Evolutionary conservation across 306 rosid species (phyloP).

Genomic region (Glycine latifolia): DNA sequence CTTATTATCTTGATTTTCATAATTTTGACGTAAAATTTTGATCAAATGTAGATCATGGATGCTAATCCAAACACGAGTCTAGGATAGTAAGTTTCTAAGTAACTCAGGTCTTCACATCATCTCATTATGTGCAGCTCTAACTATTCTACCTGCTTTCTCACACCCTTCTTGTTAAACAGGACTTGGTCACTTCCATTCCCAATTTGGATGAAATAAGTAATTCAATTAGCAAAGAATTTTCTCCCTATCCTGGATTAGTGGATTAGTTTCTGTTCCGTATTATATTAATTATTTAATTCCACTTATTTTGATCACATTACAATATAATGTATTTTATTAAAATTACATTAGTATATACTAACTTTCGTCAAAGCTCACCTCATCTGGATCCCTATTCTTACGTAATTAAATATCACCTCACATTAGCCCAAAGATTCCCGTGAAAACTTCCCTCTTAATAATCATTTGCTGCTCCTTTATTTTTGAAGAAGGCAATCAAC

Average conservation of each 20-base stretch:
- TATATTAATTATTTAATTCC: background rate
- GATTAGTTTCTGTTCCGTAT: background rate
- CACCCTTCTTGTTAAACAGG: constrained; percentile 3
- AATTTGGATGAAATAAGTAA: background rate
- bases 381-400: background rate
- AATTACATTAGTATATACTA: background rate
- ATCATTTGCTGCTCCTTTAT: background rate
- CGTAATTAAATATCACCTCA: background rate
- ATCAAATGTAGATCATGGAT: no score
- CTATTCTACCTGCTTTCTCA: background rate
- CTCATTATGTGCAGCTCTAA: background rate
- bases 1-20: background rate
- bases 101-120: background rate
- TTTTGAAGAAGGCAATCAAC: background rate
- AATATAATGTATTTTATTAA: background rate
- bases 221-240: background rate
- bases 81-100: background rate
- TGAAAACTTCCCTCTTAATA: background rate
- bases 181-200: background rate
- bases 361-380: background rate
- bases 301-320: background rate
- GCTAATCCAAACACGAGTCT: background rate
- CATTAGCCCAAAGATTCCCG: no score
- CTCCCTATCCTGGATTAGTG: background rate
- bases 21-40: background rate